Percentiles rank a stretch among this genome's conserved stretches.
Evolutionary conservation across 1,284 basidiomycete genomes (phyloP).

Genomic region (Austroboletus olivaceoglutinosus): DNA sequence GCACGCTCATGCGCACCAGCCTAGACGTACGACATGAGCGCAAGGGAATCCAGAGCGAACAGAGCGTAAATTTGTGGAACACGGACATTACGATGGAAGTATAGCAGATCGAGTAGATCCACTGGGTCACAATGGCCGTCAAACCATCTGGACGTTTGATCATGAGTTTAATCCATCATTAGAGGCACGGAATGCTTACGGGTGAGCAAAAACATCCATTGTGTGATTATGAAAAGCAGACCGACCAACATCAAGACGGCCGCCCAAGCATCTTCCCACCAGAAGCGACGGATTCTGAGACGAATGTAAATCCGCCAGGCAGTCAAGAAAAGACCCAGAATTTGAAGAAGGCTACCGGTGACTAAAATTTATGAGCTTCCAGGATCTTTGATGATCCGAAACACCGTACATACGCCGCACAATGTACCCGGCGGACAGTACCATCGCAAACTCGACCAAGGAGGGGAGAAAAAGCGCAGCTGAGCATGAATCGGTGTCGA

Average conservation of each 20-base stretch:
- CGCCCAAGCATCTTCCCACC: conserved; percentile 26
- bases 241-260: conserved; percentile 9
- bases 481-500: background rate
- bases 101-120: conserved; percentile 12
- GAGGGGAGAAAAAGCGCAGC: background rate
- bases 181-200: conserved; percentile 5
- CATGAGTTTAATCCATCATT: background rate
- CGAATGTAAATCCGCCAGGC: conserved; percentile 24
- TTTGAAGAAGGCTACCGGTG: conserved; percentile 10
- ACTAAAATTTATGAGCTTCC: conserved; percentile 6
- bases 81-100: conserved; percentile 13
- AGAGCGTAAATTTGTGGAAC: background rate
- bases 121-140: conserved; percentile 7
- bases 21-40: conserved; percentile 4
- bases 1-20: conserved; percentile 16
- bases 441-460: background rate
- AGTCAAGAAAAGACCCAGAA: conserved; percentile 16
- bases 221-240: conserved; percentile 7
- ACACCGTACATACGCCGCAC: conserved; percentile 9
- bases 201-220: conserved; percentile 11
- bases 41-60: background rate
- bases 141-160: conserved; percentile 2
- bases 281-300: conserved; percentile 22
- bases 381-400: background rate
- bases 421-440: background rate